phyloP scores from a whole-genome alignment of 1,284 basidiomycete genomes.

The Cutaneotrichosporon mucoides region DNA sequence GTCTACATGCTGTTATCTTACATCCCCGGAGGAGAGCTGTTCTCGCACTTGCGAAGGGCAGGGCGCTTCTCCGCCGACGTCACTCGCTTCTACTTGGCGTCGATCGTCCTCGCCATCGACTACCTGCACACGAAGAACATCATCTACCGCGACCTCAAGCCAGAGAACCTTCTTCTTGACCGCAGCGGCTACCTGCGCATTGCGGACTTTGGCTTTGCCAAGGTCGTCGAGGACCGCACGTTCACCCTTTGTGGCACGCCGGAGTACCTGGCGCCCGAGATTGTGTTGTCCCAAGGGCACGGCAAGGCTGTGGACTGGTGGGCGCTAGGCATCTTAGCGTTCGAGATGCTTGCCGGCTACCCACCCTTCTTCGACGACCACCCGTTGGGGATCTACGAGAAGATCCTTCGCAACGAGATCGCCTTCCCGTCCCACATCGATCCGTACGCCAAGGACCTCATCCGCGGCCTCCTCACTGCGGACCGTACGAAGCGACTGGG shows the following conservation, averaged over 20 bases:
- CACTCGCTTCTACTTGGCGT: slow-evolving; percentile 55
- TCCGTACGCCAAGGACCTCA: slow-evolving; percentile 51
- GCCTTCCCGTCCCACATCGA: slow-evolving; percentile 53
- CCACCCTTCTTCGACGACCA: slow-evolving; percentile 52
- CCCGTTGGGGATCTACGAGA: slow-evolving; percentile 50
- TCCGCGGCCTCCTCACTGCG: slow-evolving; percentile 50
- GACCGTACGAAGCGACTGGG: slow-evolving; percentile 52
- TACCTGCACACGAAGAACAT: slow-evolving; percentile 52
- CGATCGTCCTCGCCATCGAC: slow-evolving; percentile 53
- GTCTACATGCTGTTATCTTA: slow-evolving; percentile 57
- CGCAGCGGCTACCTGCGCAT: slow-evolving; percentile 50
- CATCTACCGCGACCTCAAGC: slow-evolving; percentile 55
- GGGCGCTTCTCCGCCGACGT: slow-evolving; percentile 54
- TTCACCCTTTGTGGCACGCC: slow-evolving; percentile 53
- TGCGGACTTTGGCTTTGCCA: slow-evolving; percentile 56
- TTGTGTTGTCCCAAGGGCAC: slow-evolving; percentile 53
- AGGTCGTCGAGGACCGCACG: slow-evolving; percentile 51
- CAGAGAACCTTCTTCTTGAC: slow-evolving; percentile 54
- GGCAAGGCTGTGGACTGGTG: slow-evolving; percentile 55
- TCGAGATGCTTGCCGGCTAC: slow-evolving; percentile 53
- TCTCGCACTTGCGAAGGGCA: slow-evolving; percentile 52
- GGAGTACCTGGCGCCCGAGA: slow-evolving; percentile 52
- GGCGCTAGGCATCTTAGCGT: slow-evolving; percentile 53
- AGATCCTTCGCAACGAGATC: slow-evolving; percentile 51
- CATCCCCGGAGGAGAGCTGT: slow-evolving; percentile 55